A percentile compares a stretch with the other conserved stretches of the same genome.
phyloP scores from a whole-genome alignment of 2,329 filamentous ascomycete genomes.

The Achaetomium macrosporum region DNA sequence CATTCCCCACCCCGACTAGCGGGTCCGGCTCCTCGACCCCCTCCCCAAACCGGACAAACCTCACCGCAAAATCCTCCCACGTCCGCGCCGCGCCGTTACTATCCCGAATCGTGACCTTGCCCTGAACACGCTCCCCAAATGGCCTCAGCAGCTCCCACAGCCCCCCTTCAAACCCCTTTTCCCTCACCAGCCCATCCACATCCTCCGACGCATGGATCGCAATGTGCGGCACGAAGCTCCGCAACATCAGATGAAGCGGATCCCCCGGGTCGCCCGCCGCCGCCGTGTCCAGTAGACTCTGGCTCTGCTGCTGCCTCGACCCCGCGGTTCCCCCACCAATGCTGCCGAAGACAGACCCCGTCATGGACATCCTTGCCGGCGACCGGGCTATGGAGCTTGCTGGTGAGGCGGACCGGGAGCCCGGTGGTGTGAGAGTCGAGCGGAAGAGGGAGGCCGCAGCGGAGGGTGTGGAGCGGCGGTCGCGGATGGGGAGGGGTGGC shows the following conservation, averaged over 20 bases:
- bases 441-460: constrained; percentile 55
- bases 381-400: constrained; percentile 36
- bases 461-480: constrained; percentile 50
- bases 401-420: constrained; percentile 63
- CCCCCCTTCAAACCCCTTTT: constrained; percentile 79
- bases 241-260: constrained; percentile 63
- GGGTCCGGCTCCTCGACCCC: constrained; percentile 48
- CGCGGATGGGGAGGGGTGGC: constrained; percentile 42
- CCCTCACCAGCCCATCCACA: constrained; percentile 69
- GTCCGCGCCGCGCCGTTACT: constrained; percentile 76
- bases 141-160: constrained; percentile 82
- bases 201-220: constrained; percentile 82
- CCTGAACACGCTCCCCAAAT: constrained; percentile 81
- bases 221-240: constrained; percentile 83
- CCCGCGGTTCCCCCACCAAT: constrained; percentile 23
- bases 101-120: constrained; percentile 85
- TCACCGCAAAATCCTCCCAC: constrained; percentile 85
- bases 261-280: constrained; percentile 45
- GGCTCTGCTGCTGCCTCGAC: constrained; percentile 24
- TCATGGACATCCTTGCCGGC: constrained; percentile 44
- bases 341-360: constrained; percentile 53
- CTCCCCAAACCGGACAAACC: constrained; percentile 69
- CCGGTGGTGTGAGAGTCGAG: constrained; percentile 61
- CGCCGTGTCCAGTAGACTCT: constrained; percentile 38
- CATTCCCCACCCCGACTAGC: constrained; percentile 26